Conservation (phyloP, 2,329 filamentous ascomycete genomes). For the Balansia obtecta region DNA sequence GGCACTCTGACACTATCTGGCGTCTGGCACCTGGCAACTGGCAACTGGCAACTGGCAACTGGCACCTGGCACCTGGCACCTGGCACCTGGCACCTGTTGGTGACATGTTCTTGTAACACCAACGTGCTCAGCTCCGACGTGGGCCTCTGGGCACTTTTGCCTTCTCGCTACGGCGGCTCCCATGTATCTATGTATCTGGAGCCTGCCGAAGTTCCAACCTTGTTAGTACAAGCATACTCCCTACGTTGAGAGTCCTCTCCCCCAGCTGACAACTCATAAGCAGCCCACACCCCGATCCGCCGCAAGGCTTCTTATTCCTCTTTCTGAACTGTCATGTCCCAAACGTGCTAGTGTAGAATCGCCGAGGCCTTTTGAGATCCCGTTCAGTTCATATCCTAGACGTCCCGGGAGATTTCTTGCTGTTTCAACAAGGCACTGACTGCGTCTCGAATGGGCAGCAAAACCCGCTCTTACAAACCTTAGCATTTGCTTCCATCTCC, state of each 20-base stretch:
- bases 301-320: neutral
- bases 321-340: neutral
- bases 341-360: neutral
- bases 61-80: neutral
- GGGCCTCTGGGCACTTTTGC: conserved; percentile 11
- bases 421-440: too few species aligned
- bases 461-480: too few species aligned
- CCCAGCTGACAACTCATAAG: conserved; percentile 11
- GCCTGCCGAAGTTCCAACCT: conserved; percentile 7
- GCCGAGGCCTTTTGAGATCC: neutral
- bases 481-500: too few species aligned
- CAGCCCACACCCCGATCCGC: conserved; percentile 10
- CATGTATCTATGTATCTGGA: neutral
- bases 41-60: neutral
- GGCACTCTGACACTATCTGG: conserved; percentile 6
- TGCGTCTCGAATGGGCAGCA: too few species aligned
- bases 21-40: neutral
- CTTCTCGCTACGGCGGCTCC: conserved; percentile 7
- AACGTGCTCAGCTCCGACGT: conserved; percentile 11
- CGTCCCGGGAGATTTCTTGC: too few species aligned
- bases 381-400: too few species aligned
- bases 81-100: neutral
- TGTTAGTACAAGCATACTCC: neutral
- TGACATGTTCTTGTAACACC: conserved; percentile 6
- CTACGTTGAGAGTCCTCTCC: neutral